Percentiles rank a stretch among this genome's conserved stretches.
phyloP scores from a whole-genome alignment of 192 early-diverging fungal species.

The Coemansia sp. region DNA sequence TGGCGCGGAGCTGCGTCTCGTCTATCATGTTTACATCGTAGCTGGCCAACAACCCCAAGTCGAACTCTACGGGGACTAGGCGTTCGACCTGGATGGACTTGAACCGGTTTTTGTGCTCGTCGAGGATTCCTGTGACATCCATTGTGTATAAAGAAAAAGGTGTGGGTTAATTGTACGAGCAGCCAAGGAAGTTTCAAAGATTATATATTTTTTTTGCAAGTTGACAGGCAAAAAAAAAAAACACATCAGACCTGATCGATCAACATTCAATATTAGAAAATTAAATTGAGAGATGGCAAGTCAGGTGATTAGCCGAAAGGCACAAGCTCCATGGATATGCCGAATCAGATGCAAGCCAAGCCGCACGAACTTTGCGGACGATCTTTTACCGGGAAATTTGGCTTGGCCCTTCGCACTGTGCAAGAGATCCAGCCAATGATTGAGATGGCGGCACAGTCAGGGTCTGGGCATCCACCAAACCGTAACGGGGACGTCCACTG shows the following conservation, averaged over 20 bases:
- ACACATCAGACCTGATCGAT: not conserved
- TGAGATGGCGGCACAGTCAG: not conserved
- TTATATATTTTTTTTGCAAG: not conserved
- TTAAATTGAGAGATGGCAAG: not conserved
- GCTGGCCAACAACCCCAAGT: conserved; percentile 79
- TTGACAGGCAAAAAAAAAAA: conserved; percentile 8
- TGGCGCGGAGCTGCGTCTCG: conserved; percentile 36
- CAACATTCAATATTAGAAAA: not conserved
- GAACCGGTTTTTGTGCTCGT: conserved; percentile 68
- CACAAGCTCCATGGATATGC: not conserved
- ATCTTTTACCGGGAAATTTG: not conserved
- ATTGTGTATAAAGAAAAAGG: conserved; percentile 33
- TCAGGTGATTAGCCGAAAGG: not conserved
- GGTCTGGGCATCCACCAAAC: not conserved
- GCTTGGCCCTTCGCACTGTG: not conserved
- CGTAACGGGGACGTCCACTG: not conserved
- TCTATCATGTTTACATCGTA: conserved; percentile 86
- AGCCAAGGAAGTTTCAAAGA: not conserved
- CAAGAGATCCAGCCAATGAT: not conserved
- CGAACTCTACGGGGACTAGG: conserved; percentile 80
- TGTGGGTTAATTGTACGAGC: conserved; percentile 5
- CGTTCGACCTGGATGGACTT: conserved; percentile 80
- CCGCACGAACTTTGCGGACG: not conserved
- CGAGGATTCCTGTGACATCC: conserved; percentile 70
- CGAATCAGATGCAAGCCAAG: not conserved